Percentiles rank a stretch among this genome's conserved stretches.
These are phyloP conservation scores for Solanum peruvianum DNA, from an alignment of 257 asterid genomes.

Conservation along the genomic window DNA sequence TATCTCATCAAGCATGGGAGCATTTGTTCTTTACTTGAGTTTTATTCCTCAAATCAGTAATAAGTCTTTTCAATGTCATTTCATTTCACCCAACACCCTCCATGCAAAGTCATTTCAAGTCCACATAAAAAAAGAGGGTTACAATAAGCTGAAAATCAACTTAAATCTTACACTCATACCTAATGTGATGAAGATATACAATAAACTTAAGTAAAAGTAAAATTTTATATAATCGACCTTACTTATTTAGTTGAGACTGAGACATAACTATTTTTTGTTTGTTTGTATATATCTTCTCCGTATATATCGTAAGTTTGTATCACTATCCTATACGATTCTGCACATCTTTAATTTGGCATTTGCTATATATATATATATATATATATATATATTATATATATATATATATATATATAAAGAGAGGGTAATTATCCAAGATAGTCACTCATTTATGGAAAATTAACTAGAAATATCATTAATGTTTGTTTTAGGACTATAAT, in stretches of 20 bases:
- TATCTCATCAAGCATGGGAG: background rate
- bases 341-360: background rate
- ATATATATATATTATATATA: background rate
- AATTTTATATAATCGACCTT: background rate
- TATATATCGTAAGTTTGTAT: background rate
- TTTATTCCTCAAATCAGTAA: background rate
- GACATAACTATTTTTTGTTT: background rate
- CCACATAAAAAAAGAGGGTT: background rate
- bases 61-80: background rate
- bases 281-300: background rate
- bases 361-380: background rate
- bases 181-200: background rate
- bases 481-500: too few relatives aligned
- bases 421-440: too few relatives aligned
- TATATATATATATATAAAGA: too few relatives aligned
- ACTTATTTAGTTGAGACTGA: background rate
- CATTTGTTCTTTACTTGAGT: background rate
- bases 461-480: too few relatives aligned
- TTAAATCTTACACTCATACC: background rate
- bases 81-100: background rate
- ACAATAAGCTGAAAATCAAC: background rate
- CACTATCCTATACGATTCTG: background rate
- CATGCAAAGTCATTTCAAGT: background rate
- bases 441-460: too few relatives aligned
- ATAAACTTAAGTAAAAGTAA: background rate